Evolutionary conservation across 2,329 filamentous ascomycete species (phyloP).

Genomic region (Ophiostoma australiae): DNA sequence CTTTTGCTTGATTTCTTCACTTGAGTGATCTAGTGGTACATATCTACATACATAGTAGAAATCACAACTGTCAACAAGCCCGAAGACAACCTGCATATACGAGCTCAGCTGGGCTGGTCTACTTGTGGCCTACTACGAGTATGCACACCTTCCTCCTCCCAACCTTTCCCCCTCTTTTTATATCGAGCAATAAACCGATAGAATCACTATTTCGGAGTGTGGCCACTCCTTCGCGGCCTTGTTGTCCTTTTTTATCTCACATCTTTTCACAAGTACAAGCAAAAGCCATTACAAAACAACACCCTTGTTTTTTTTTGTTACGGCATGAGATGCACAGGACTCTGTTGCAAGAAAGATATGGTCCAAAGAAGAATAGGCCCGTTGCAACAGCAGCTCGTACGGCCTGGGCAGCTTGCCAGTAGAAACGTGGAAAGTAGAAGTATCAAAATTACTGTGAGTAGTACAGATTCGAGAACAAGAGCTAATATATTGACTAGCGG

Average conservation of each 20-base stretch:
- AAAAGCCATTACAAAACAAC: background rate
- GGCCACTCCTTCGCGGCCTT: background rate
- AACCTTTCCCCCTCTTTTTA: background rate
- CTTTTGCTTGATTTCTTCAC: too few species aligned
- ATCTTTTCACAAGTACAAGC: background rate
- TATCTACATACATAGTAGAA: background rate
- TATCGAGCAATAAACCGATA: background rate
- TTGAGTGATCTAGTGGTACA: too few species aligned
- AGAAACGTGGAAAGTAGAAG: background rate
- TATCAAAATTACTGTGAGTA: background rate
- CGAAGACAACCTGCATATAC: background rate
- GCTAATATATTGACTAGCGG: background rate
- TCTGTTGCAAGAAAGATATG: background rate
- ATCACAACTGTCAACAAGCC: background rate
- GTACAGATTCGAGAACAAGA: background rate
- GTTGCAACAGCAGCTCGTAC: background rate
- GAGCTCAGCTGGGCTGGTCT: background rate
- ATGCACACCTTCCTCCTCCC: background rate
- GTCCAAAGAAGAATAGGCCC: background rate
- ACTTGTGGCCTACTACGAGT: background rate
- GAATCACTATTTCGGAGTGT: background rate
- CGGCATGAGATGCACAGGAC: background rate
- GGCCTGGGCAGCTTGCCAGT: background rate
- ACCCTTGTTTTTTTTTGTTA: conserved; percentile 1
- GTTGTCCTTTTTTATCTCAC: background rate